phyloP scores from a whole-genome alignment of 1,139 yeast species.

The Saccharomyces uvarum region DNA sequence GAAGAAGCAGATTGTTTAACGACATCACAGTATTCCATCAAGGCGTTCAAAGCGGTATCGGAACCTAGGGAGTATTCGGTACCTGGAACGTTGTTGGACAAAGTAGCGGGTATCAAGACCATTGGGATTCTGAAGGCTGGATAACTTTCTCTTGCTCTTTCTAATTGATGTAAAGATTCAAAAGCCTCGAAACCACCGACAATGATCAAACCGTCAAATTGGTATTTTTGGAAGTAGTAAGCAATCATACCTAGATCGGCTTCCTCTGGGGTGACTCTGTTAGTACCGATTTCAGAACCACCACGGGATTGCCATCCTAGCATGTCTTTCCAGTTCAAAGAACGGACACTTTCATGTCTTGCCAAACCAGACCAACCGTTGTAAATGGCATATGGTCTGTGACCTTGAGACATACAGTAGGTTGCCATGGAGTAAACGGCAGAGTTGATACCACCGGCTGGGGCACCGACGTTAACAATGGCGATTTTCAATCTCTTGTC shows the following conservation, averaged over 20 bases:
- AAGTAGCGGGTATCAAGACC: slow-evolving; percentile 90
- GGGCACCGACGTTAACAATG: slow-evolving; percentile 88
- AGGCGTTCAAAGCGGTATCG: slow-evolving; percentile 85
- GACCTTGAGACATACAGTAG: slow-evolving; percentile 86
- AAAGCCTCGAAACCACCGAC: slow-evolving; percentile 97
- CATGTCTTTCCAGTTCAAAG: slow-evolving; percentile 76
- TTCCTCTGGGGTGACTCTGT: slow-evolving; percentile 72
- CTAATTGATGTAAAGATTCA: slow-evolving; percentile 71
- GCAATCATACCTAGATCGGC: slow-evolving; percentile 83
- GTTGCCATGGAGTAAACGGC: slow-evolving; percentile 88
- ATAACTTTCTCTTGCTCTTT: slow-evolving; percentile 60
- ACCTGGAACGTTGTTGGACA: slow-evolving; percentile 95
- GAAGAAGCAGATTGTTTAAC: slow-evolving; percentile 93
- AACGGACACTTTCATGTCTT: slow-evolving; percentile 67
- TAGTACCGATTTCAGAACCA: slow-evolving; percentile 94
- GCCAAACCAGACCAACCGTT: slow-evolving; percentile 91
- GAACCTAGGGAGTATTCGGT: slow-evolving; percentile 88
- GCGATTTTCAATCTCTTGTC: slow-evolving; percentile 55
- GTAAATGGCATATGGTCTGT: slow-evolving; percentile 75
- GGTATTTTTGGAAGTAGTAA: slow-evolving; percentile 76
- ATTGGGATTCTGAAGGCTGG: slow-evolving; percentile 91
- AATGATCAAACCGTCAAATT: slow-evolving; percentile 76
- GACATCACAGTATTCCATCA: slow-evolving; percentile 88
- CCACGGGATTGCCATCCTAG: slow-evolving; percentile 88
- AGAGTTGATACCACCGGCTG: slow-evolving; percentile 93